Base-by-base conservation (phyloP, 345 rosid genomes). In the Citrus cavaleriei region DNA sequence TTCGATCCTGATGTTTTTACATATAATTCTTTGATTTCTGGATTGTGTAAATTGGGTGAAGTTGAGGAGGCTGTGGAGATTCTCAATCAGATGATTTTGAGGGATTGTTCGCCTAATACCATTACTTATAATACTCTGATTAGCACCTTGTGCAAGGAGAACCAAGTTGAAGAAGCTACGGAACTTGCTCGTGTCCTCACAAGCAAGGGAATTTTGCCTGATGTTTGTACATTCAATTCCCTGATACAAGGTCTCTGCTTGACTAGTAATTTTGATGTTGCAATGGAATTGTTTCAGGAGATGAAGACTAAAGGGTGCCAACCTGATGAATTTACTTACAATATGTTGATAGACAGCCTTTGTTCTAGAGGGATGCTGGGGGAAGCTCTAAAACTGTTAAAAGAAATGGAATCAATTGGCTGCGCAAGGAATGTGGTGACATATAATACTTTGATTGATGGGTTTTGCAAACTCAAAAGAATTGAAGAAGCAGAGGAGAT, bases 101-200 rank as follows among this genome's bases (percentile, higher is more conserved):
- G 95, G 85, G 98, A 89, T 79, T 95, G 98, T 83, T 86, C 93
- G 5, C 99, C 97, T 3, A 91, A 93, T 63, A 91, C 91, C 1
- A 96, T 93, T 13, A 92, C 98, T n/a, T 92, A 91, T 77, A 95
- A 93, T 85, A 92, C 96, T n/a, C 77, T 95, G 77, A 93, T 95
- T 81, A 87, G 90, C 85, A 88, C 92, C 35, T 83, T 95, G 74
- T 93, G 95, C 27, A 92, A 91, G 79, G 98, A 92, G 85, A 95
- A 92, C 80, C 93, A 88, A 81, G 77, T 95, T 37, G 95, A 93
- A 68, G 91, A 92, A 75, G 99, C 97, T 35, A 88, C 84, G 0
- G 87, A 86, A 77, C 94, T 95, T 73, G 89, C 93, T 59, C 90
- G 85, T 59, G 86, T 84, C 64, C 88, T 95, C 77, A 86, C 94